Conservation (phyloP, 2,329 filamentous ascomycete genomes). For the Pseudohalonectria lignicola region DNA sequence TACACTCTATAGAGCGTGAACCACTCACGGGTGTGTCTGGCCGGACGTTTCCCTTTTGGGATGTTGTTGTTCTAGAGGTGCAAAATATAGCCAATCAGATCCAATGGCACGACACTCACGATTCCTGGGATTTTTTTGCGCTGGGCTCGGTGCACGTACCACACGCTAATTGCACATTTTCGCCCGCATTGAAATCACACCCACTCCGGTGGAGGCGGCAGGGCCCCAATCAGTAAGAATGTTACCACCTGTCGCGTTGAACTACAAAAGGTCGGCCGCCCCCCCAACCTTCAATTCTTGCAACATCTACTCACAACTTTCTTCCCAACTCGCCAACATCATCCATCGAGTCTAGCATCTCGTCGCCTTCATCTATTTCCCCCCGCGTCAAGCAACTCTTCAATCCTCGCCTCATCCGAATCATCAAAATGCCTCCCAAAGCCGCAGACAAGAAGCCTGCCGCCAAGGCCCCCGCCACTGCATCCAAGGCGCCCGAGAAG, state of each 20-base stretch:
- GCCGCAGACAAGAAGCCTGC: slow-evolving; percentile 98
- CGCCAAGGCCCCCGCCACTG: slow-evolving; percentile 82
- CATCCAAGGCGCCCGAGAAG: slow-evolving; percentile 71
- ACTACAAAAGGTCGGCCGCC: slow-evolving; percentile 49
- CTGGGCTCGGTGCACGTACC: slow-evolving; percentile 8
- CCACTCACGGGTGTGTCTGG: no score
- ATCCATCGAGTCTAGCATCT: slow-evolving; percentile 11
- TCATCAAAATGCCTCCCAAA: slow-evolving; percentile 86
- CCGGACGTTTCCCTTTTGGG: not conserved
- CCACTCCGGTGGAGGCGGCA: not conserved
- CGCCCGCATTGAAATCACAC: not conserved
- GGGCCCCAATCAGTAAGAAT: slow-evolving; percentile 44
- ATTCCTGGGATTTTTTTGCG: not conserved
- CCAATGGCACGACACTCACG: not conserved
- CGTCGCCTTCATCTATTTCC: slow-evolving; percentile 10
- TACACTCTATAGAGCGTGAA: no score
- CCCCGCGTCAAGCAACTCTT: slow-evolving; percentile 3
- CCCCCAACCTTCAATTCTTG: slow-evolving; percentile 35
- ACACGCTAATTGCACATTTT: not conserved
- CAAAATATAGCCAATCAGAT: not conserved
- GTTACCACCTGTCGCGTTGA: slow-evolving; percentile 38
- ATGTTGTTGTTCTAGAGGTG: not conserved
- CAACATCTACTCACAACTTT: slow-evolving; percentile 20
- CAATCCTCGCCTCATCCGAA: slow-evolving; percentile 11
- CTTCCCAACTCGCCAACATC: slow-evolving; percentile 10